These are phyloP conservation scores for Cercospora sesami DNA, from an alignment of 2,329 filamentous ascomycete species.

Conservation along the genomic window DNA sequence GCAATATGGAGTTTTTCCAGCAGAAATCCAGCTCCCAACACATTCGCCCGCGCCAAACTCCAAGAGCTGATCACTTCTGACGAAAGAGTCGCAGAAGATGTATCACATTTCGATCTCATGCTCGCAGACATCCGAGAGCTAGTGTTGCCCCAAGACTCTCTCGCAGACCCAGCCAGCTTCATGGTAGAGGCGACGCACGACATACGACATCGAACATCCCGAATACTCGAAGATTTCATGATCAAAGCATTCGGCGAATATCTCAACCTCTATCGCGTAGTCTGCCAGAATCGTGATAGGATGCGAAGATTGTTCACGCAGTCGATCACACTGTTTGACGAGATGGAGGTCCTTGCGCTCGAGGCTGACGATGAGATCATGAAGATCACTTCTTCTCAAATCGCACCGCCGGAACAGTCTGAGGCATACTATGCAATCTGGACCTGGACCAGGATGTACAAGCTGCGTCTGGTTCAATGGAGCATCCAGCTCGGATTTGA, in stretches of 20 bases:
- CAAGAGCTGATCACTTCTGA: conserved; percentile 63
- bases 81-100: conserved; percentile 66
- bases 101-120: conserved; percentile 69
- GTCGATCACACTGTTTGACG: conserved; percentile 78
- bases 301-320: conserved; percentile 88
- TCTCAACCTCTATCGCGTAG: conserved; percentile 76
- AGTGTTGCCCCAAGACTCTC: conserved; percentile 67
- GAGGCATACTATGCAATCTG: conserved; percentile 68
- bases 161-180: conserved; percentile 74
- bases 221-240: conserved; percentile 70
- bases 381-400: conserved; percentile 3
- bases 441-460: conserved; percentile 88
- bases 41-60: conserved; percentile 70
- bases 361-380: conserved; percentile 25
- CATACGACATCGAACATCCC: conserved; percentile 69
- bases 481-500: conserved; percentile 93
- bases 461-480: conserved; percentile 82
- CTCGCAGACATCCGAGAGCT: conserved; percentile 78
- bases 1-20: conserved; percentile 65
- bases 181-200: conserved; percentile 73
- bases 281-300: conserved; percentile 88
- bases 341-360: conserved; percentile 71
- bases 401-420: not conserved
- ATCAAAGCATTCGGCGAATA: conserved; percentile 61
- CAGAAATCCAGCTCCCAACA: conserved; percentile 69